phyloP scores from a whole-genome alignment of 352 stramenopile species.

The Phytophthora pisi region DNA sequence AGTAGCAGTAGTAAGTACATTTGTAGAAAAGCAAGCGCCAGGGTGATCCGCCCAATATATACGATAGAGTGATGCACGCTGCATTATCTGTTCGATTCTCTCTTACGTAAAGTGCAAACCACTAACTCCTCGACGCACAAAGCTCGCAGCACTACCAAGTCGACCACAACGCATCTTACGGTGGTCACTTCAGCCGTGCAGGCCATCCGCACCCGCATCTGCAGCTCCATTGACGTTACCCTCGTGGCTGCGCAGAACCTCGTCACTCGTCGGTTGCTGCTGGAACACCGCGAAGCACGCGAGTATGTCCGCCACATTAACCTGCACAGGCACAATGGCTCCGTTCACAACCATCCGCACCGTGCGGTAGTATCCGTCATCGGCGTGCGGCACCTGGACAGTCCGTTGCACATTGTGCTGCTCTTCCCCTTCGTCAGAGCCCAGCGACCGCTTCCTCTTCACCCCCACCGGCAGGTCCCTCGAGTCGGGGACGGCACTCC shows the following conservation, averaged over 20 bases:
- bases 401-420: constrained; percentile 13
- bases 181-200: constrained; percentile 10
- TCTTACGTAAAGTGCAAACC: too few species aligned
- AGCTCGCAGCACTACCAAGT: neutral
- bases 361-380: constrained; percentile 54
- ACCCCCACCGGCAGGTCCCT: constrained; percentile 2
- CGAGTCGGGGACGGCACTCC: neutral
- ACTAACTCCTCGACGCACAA: neutral
- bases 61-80: constrained; percentile 44
- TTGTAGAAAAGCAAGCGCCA: constrained; percentile 50
- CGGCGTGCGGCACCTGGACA: constrained; percentile 18
- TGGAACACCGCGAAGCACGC: constrained; percentile 42
- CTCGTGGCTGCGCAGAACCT: constrained; percentile 1
- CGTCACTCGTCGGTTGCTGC: constrained; percentile 21
- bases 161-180: neutral
- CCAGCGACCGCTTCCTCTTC: constrained; percentile 35
- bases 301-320: constrained; percentile 75
- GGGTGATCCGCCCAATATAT: constrained; percentile 38
- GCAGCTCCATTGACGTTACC: constrained; percentile 3
- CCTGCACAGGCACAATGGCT: constrained; percentile 63
- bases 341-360: constrained; percentile 82
- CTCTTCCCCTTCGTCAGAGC: constrained; percentile 19
- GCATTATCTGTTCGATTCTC: constrained; percentile 21
- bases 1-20: constrained; percentile 56
- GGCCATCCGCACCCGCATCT: neutral